Percentiles rank a stretch among this genome's conserved stretches.
These are phyloP conservation scores for Diaporthe humulicola DNA, from an alignment of 2,329 filamentous ascomycete species.

Conservation along the genomic window DNA sequence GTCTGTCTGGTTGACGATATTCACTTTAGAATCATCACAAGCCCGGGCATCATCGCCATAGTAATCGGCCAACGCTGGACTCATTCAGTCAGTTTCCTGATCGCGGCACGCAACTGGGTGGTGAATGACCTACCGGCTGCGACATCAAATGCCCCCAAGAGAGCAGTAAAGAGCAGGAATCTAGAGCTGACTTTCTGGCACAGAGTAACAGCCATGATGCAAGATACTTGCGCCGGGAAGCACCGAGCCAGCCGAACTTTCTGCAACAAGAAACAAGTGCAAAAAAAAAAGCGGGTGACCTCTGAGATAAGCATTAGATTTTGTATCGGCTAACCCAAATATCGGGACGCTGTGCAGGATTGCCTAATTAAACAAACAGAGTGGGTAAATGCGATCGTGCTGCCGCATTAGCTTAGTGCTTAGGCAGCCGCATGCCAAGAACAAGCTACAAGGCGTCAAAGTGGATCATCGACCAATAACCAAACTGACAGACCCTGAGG, in stretches of 20 bases:
- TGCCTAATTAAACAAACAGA: background rate
- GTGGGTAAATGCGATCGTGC: background rate
- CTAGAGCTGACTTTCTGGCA: background rate
- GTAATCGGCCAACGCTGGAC: background rate
- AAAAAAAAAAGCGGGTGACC: background rate
- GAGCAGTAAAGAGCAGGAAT: background rate
- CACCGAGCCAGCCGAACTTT: background rate
- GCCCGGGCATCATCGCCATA: background rate
- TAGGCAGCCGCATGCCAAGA: slow-evolving; percentile 3
- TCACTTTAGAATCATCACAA: slow-evolving; percentile 29
- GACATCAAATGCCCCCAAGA: background rate
- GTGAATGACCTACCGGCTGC: background rate
- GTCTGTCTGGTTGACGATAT: background rate
- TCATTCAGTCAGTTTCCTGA: background rate
- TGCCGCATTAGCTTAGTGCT: slow-evolving; percentile 13
- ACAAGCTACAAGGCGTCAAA: background rate
- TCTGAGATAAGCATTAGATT: background rate
- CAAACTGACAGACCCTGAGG: background rate
- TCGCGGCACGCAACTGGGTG: background rate
- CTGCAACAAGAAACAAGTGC: background rate
- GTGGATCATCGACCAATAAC: background rate
- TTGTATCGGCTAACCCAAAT: background rate
- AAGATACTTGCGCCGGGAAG: background rate
- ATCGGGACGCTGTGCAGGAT: background rate
- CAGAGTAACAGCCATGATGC: background rate